A percentile compares a stretch with the other conserved stretches of the same genome.
These are phyloP conservation scores for Aspergillus sp. DNA, from an alignment of 2,329 filamentous ascomycete genomes.

Conservation along the genomic window DNA sequence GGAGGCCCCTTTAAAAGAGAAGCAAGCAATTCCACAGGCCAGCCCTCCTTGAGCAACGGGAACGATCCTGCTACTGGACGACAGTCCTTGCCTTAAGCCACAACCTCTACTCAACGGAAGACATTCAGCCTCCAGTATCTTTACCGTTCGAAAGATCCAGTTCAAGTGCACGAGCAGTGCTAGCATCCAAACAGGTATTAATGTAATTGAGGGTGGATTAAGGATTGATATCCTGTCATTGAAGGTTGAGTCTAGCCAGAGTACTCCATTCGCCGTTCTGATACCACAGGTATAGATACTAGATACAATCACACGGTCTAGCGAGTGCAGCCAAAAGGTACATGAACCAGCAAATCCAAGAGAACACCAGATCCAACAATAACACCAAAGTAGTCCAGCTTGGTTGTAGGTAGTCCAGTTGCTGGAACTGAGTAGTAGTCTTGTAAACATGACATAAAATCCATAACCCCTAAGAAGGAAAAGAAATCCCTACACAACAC, in stretches of 20 bases:
- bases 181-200: not conserved
- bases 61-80: too few relatives aligned
- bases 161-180: too few relatives aligned
- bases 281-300: slow-evolving; percentile 1
- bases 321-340: slow-evolving; percentile 2
- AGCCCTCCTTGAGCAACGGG: too few relatives aligned
- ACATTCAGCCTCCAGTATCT: too few relatives aligned
- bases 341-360: slow-evolving; percentile 4
- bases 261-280: slow-evolving; percentile 10
- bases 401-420: not conserved
- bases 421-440: not conserved
- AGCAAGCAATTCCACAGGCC: too few relatives aligned
- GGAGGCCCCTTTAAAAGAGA: too few relatives aligned
- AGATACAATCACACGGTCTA: slow-evolving; percentile 3
- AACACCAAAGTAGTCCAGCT: not conserved
- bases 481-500: not conserved
- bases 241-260: slow-evolving; percentile 2
- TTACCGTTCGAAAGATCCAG: too few relatives aligned
- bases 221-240: not conserved
- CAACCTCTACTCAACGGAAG: too few relatives aligned
- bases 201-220: not conserved
- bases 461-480: not conserved
- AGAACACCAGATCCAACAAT: not conserved
- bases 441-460: not conserved
- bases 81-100: too few relatives aligned